These are phyloP conservation scores for Rostrohypoxylon terebratum DNA, from an alignment of 495 filamentous ascomycete species.

Conservation along the genomic window DNA sequence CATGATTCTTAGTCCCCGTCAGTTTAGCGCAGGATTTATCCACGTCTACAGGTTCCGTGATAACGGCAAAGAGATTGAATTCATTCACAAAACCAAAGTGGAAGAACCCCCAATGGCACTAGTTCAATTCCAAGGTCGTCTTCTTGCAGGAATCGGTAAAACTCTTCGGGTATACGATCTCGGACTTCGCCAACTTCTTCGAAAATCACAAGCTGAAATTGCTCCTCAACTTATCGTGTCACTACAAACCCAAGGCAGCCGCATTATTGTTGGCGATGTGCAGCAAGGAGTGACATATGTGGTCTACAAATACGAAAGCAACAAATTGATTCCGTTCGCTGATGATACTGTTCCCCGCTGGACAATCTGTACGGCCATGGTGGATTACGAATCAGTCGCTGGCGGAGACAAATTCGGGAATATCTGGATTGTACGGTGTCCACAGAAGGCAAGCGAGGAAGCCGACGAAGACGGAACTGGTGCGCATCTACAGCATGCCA, in stretches of 20 bases:
- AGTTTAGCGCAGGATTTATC: constrained; percentile 81
- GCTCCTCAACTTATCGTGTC: constrained; percentile 85
- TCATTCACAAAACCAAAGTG: constrained; percentile 94
- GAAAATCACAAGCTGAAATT: constrained; percentile 86
- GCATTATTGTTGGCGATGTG: constrained; percentile 91
- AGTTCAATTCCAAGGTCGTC: constrained; percentile 88
- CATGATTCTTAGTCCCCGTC: constrained; percentile 79
- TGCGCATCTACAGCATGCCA: constrained; percentile 87
- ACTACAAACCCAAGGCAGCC: constrained; percentile 89
- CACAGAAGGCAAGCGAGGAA: constrained; percentile 85
- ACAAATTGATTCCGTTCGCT: constrained; percentile 88
- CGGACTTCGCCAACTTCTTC: constrained; percentile 87
- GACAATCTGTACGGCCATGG: constrained; percentile 89
- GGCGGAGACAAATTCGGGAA: constrained; percentile 99
- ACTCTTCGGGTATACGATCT: constrained; percentile 89
- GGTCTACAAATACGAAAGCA: constrained; percentile 92
- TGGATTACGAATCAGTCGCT: constrained; percentile 96
- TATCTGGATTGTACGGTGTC: constrained; percentile 89
- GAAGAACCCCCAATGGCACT: constrained; percentile 90
- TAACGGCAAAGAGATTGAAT: constrained; percentile 85
- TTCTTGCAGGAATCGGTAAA: constrained; percentile 85
- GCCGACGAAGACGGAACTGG: constrained; percentile 93
- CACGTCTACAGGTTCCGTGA: constrained; percentile 93
- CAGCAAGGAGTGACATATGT: constrained; percentile 90
- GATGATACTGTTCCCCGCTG: constrained; percentile 91